Evolutionary conservation across 2,329 filamentous ascomycete genomes (phyloP), one percentile per base, ranked within the genome.

Genomic region (Phaeoacremonium minimum): DNA sequence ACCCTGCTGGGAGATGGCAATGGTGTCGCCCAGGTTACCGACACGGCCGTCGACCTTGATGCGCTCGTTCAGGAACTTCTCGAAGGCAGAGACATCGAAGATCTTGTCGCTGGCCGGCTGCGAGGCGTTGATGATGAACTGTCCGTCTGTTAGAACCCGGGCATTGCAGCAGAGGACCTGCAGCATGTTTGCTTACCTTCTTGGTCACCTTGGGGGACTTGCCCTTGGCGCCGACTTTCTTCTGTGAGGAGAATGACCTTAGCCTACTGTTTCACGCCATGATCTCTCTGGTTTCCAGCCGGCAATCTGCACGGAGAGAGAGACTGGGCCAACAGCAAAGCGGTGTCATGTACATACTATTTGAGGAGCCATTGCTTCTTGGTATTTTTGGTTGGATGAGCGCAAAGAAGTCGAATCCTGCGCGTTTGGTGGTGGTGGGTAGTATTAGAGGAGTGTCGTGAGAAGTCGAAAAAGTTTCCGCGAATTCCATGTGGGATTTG

Each of bases 51-150:
- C 93, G 58, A 98, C 89, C 87, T 98, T 98, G 84, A 98, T 95
- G 75, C 87, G 89, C 74, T 97, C 93, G 81, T 96, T 90, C 49
- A 98, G 87, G 86, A 98, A 98, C 83, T 97, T 97, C 77, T 96
- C 90, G 70, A 98, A 98, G 56, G 90, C 90, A 60, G 87, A 83
- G 67, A 95, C 83, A 71, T 98, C 93, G 83, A 98, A 97, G 82
- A 98, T 98, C 85, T 97, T 97, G 82, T 98, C 93, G 76, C 82
- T 87, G 57, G 90, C 90, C 60, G 93, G 93, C 76, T 97, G 91
- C 61, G 87, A 90, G 70, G 90, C 91, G 78, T 98, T 95, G 87
- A 98, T 97, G 78, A 95, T 84, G 84, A 88, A 98, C 91, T 94
- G 55, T 37, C 40, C 8, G 17, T 38, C 22, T 8, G 28, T 33